Evolutionary conservation across 2,329 filamentous ascomycete species (phyloP).

Genomic region (Trichoderma atrobrunneum): DNA sequence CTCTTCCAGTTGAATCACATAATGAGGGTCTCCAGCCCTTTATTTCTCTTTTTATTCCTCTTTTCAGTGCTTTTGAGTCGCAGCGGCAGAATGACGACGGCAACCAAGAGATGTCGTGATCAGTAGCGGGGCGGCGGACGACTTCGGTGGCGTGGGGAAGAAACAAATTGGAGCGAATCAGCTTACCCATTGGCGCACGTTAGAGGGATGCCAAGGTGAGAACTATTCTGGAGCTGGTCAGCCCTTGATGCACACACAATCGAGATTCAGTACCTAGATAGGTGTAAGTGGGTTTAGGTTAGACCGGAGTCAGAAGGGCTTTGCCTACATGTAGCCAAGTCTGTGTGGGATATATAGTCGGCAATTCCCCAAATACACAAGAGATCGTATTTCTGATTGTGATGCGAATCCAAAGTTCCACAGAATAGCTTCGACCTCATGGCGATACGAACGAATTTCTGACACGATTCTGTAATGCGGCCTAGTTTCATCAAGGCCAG

Average conservation of each 20-base stretch:
- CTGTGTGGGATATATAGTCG: background rate
- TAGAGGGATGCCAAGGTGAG: background rate
- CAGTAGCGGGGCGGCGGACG: background rate
- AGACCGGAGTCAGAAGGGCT: background rate
- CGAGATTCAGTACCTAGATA: background rate
- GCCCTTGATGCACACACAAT: background rate
- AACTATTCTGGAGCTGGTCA: background rate
- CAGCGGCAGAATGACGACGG: background rate
- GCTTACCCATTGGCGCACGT: conserved; percentile 2
- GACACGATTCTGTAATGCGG: background rate
- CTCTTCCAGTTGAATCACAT: background rate
- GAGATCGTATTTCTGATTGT: background rate
- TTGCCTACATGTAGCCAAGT: background rate
- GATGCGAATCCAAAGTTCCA: background rate
- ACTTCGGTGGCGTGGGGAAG: background rate
- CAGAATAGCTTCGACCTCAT: background rate
- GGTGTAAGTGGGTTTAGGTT: background rate
- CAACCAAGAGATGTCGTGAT: conserved; percentile 6
- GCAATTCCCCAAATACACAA: too few species aligned
- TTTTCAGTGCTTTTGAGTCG: background rate
- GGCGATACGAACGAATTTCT: background rate
- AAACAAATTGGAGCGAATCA: background rate
- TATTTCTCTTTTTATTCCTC: background rate
- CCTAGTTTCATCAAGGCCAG: background rate
- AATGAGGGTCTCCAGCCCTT: background rate